Conservation (phyloP, 225 moss, liverwort and hornwort genomes). For the Thuidium tamariscinum region DNA sequence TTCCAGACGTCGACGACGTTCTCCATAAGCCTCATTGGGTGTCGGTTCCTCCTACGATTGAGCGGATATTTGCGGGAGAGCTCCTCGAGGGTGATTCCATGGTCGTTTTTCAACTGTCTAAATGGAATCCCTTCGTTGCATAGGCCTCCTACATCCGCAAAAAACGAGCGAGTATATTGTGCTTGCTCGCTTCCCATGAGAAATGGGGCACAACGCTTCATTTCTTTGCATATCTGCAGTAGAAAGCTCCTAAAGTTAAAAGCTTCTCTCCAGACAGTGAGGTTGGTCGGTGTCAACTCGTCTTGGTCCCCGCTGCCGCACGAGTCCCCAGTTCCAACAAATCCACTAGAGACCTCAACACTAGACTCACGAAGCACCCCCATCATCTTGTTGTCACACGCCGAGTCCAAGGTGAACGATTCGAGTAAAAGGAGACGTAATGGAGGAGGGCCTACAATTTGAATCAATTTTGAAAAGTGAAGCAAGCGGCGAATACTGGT, state of each 20-base stretch:
- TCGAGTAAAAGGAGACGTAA: too few species aligned
- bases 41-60: not conserved
- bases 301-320: not conserved
- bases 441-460: too few species aligned
- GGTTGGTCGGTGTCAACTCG: not conserved
- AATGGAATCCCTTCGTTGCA: not conserved
- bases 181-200: not conserved
- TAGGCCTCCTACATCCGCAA: not conserved
- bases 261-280: not conserved
- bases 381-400: not conserved
- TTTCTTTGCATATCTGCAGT: not conserved
- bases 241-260: not conserved
- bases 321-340: not conserved
- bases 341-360: not conserved
- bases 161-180: not conserved
- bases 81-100: not conserved
- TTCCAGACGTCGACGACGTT: too few species aligned
- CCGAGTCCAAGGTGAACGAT: not conserved
- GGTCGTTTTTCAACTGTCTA: not conserved
- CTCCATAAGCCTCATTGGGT: not conserved
- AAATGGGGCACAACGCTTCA: not conserved
- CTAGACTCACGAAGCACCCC: not conserved
- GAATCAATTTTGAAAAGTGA: not conserved
- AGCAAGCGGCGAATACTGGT: not conserved
- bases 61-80: not conserved